Evolutionary conservation across 108 stramenopile genomes (phyloP).

Genomic region (Pseudonitzschia delicatissima): DNA sequence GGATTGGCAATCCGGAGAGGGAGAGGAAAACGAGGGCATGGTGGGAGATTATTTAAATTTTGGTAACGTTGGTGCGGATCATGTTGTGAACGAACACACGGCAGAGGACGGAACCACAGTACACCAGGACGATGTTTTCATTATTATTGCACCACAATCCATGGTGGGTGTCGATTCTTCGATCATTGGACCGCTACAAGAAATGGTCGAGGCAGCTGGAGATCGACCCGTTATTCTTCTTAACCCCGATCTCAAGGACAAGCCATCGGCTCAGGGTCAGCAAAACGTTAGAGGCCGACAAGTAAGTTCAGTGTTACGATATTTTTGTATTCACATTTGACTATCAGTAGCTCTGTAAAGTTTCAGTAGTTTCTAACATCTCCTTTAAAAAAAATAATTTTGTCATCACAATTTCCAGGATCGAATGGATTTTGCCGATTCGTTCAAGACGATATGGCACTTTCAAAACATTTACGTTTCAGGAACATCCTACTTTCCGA

Average conservation of each 20-base stretch:
- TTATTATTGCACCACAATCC: slow-evolving; percentile 73
- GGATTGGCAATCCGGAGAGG: slow-evolving; percentile 80
- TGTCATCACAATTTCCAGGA: slow-evolving; percentile 9
- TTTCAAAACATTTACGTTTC: slow-evolving; percentile 82
- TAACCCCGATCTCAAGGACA: slow-evolving; percentile 83
- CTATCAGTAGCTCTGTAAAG: not conserved
- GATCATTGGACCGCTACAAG: slow-evolving; percentile 59
- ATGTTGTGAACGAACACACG: slow-evolving; percentile 62
- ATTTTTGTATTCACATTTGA: not conserved
- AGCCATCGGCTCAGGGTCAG: slow-evolving; percentile 70
- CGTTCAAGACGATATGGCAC: slow-evolving; percentile 70
- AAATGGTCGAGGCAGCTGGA: slow-evolving; percentile 83
- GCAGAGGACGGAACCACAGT: slow-evolving; percentile 34
- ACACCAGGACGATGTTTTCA: slow-evolving; percentile 79
- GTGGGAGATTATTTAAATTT: slow-evolving; percentile 77
- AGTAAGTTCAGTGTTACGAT: slow-evolving; percentile 39
- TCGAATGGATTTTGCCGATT: slow-evolving; percentile 63
- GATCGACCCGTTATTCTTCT: slow-evolving; percentile 79
- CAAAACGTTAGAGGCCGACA: slow-evolving; percentile 80
- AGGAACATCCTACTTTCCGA: slow-evolving; percentile 85
- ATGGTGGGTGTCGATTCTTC: slow-evolving; percentile 79
- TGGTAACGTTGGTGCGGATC: slow-evolving; percentile 74
- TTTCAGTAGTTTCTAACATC: not conserved
- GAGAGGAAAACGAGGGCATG: slow-evolving; percentile 87
- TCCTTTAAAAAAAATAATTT: not conserved